Evolutionary conservation across 2,329 filamentous ascomycete genomes (phyloP).

Genomic region (Aspergillus costaricaensis): DNA sequence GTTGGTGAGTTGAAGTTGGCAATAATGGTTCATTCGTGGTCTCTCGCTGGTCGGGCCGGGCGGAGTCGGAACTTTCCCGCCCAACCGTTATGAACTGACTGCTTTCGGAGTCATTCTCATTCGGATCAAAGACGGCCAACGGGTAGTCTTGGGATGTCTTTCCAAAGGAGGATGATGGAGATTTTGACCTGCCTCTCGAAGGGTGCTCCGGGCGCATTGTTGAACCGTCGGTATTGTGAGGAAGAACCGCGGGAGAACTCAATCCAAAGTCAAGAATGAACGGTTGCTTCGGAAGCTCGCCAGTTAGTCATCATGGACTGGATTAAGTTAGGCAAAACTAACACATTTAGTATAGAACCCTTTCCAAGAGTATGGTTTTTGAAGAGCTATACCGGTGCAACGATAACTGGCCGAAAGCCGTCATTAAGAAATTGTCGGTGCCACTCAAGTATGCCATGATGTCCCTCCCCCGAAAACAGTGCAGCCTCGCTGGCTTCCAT

Average conservation of each 20-base stretch:
- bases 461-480: too few species aligned
- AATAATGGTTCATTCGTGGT: slow-evolving; percentile 25
- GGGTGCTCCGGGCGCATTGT: slow-evolving; percentile 12
- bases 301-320: slow-evolving; percentile 17
- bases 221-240: slow-evolving; percentile 2
- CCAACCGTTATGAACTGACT: slow-evolving; percentile 16
- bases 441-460: too few species aligned
- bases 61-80: slow-evolving; percentile 24
- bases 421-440: too few species aligned
- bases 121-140: slow-evolving; percentile 8
- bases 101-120: slow-evolving; percentile 12
- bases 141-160: slow-evolving; percentile 15
- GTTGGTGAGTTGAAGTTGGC: slow-evolving; percentile 18
- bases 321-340: too few species aligned
- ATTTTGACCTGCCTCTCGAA: slow-evolving; percentile 11
- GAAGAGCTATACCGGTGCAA: too few species aligned
- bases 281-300: background rate
- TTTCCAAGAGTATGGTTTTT: too few species aligned
- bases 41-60: slow-evolving; percentile 14
- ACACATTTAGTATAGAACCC: background rate
- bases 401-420: too few species aligned
- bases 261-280: background rate
- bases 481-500: too few species aligned
- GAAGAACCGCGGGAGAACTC: slow-evolving; percentile 2
- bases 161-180: slow-evolving; percentile 16